Conservation (phyloP, 208 protist species). For the Acanthamoeba royreba region DNA sequence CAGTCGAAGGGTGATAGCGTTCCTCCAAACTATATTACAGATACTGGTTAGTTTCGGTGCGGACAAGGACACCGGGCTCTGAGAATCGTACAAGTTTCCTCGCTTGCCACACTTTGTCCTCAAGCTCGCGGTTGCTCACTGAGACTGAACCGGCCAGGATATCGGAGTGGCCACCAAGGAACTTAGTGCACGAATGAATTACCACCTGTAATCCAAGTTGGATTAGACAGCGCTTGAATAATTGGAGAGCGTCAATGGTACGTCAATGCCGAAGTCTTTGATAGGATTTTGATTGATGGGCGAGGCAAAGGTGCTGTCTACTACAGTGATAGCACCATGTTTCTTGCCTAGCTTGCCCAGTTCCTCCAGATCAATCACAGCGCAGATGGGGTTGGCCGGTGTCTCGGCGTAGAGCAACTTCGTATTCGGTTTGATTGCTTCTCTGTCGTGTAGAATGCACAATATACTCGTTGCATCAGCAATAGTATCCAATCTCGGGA, state of each 20-base stretch:
- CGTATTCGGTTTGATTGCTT: constrained; percentile 65
- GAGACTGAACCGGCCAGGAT: constrained; percentile 87
- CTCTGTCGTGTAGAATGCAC: constrained; percentile 66
- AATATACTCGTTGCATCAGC: neutral
- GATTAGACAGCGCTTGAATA: constrained; percentile 53
- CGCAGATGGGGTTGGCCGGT: constrained; percentile 93
- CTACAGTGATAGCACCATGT: neutral
- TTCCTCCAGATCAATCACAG: constrained; percentile 87
- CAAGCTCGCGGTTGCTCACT: constrained; percentile 76
- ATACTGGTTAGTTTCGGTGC: neutral
- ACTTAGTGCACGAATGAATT: constrained; percentile 94
- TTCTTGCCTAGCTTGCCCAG: constrained; percentile 68
- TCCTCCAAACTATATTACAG: neutral
- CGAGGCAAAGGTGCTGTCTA: neutral
- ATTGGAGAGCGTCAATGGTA: neutral
- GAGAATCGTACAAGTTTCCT: neutral
- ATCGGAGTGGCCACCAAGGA: constrained; percentile 93
- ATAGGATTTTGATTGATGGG: neutral
- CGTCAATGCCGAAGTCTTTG: neutral
- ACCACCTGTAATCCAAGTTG: constrained; percentile 91
- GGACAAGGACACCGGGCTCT: neutral
- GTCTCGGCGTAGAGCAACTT: constrained; percentile 92
- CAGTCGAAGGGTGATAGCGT: constrained; percentile 90
- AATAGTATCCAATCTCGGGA: constrained; percentile 83
- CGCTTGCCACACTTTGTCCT: constrained; percentile 51